phyloP scores from a whole-genome alignment of 2,329 filamentous ascomycete species.

The Beauveria scarabaeidicola region DNA sequence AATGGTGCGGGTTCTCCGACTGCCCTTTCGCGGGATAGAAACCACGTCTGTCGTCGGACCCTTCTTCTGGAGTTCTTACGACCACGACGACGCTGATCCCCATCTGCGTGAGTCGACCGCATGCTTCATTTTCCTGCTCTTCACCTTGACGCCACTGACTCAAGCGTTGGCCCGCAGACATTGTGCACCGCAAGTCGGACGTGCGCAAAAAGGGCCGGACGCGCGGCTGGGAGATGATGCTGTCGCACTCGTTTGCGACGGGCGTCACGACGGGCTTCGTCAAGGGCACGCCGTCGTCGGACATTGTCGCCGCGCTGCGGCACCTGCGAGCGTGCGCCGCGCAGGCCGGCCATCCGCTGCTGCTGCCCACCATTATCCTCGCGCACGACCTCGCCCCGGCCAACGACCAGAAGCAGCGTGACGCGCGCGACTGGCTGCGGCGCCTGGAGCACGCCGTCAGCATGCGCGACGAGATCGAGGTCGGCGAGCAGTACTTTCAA shows the following conservation, averaged over 20 bases:
- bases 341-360: constrained; percentile 48
- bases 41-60: constrained; percentile 51
- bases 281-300: constrained; percentile 51
- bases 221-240: constrained; percentile 56
- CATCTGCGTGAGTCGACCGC: constrained; percentile 41
- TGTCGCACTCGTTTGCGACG: constrained; percentile 47
- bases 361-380: constrained; percentile 51
- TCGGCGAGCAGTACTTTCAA: constrained; percentile 46
- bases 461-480: constrained; percentile 51
- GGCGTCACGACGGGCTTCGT: constrained; percentile 51
- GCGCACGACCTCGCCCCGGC: constrained; percentile 47
- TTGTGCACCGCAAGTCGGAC: constrained; percentile 58
- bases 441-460: constrained; percentile 53
- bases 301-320: constrained; percentile 39
- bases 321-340: constrained; percentile 41
- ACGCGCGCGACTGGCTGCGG: constrained; percentile 54
- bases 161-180: constrained; percentile 30
- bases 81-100: constrained; percentile 47
- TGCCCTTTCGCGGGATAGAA: constrained; percentile 51
- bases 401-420: constrained; percentile 53
- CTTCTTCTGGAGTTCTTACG: constrained; percentile 53
- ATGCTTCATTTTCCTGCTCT: background rate
- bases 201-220: constrained; percentile 56
- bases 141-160: background rate
- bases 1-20: constrained; percentile 46